Evolutionary conservation across 306 rosid genomes (phyloP).

Genomic region (Myrica gale): DNA sequence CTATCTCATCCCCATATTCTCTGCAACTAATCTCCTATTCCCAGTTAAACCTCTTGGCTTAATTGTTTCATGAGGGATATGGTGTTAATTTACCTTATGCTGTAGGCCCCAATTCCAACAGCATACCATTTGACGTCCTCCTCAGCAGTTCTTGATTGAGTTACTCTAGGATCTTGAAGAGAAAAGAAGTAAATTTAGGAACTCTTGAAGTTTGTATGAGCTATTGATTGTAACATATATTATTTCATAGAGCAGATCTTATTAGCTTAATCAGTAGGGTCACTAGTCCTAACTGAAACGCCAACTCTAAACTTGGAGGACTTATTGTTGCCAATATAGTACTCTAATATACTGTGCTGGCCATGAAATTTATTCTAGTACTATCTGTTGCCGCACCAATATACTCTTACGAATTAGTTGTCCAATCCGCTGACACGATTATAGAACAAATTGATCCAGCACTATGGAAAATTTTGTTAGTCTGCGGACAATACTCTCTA

Average conservation of each 20-base stretch:
- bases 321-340: not conserved
- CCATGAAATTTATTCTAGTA: not conserved
- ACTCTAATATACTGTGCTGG: not conserved
- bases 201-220: no score
- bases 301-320: no score
- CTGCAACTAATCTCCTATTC: slow-evolving; percentile 14
- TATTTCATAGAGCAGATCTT: no score
- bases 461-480: not conserved
- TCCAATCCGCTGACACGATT: not conserved
- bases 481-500: not conserved
- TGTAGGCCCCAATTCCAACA: not conserved
- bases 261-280: no score
- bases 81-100: not conserved
- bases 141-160: not conserved
- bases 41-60: slow-evolving; percentile 3
- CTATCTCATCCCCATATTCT: slow-evolving; percentile 1
- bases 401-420: not conserved
- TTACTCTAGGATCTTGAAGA: not conserved
- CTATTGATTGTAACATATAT: no score
- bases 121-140: not conserved
- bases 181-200: not conserved
- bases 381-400: not conserved
- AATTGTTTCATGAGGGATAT: not conserved
- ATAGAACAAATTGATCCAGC: not conserved
- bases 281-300: no score